Evolutionary conservation across 495 filamentous ascomycete species (phyloP), one percentile per base, ranked within the genome.

Genomic region (Cairneyella variabilis): DNA sequence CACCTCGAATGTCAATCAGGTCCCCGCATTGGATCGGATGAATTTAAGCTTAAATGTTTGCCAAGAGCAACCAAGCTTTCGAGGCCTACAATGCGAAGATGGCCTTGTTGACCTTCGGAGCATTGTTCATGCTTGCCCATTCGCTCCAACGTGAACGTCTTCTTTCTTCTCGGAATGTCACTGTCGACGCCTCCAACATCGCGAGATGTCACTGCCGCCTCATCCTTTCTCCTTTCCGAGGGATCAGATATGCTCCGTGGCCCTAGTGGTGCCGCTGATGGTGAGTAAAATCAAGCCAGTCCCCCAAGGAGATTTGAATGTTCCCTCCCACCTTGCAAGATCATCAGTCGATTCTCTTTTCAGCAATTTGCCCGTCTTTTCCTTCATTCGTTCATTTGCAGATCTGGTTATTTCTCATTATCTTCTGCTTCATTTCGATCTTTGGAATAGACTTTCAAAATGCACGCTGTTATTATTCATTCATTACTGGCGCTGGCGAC

Each of bases 401-500:
- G 32, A 49, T 49, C 47, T 49, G 47, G 47, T 12, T n/a, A 37
- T 23, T 32, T 32, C 3, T 25, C n/a, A n/a, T n/a, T n/a, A n/a
- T n/a, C n/a, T 21, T 5, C 8, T 25, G 20, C 41, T 10, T 23
- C 41, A 21, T 22, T 49, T 49, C 47, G 10, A 39, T 49, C 39
- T 9, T 49, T 25, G 28, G 12, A 16, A 38, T 37, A 21, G n/a
- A 37, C 20, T 39, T 39, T 49, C 18, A 38, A 38, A 12, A 49
- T 49, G 46, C 18, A 36, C 23, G n/a, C n/a, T n/a, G 3, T 38
- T 37, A 22, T 49, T 38, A 49, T 49, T 23, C 47, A 49, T 39
- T 49, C 47, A 14, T 49, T 49, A 37, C 47, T 38, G 32, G 32
- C 47, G 47, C 47, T 38, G 47, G 47, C 47, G 47, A 38, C 47